Percentiles rank a stretch among this genome's conserved stretches.
Evolutionary conservation across 2,329 filamentous ascomycete genomes (phyloP).

Genomic region (Colletotrichum lindemuthianum): DNA sequence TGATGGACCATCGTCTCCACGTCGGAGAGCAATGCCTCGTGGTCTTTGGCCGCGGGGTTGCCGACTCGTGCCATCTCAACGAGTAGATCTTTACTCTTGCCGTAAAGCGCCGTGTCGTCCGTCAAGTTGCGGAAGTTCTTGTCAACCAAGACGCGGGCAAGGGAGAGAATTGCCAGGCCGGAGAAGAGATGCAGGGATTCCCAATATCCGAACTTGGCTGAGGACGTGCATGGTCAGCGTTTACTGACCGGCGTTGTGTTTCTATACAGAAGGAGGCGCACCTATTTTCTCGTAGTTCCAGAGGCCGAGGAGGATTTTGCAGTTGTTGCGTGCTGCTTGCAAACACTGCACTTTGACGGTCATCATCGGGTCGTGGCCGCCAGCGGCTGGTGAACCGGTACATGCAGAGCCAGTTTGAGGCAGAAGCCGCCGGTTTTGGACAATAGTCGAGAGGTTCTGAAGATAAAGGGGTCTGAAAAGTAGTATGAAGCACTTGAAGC

Average conservation of each 20-base stretch:
- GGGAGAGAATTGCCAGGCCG: conserved; percentile 35
- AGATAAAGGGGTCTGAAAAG: conserved; percentile 33
- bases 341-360: conserved; percentile 29
- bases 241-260: too few species aligned
- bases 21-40: conserved; percentile 32
- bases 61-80: conserved; percentile 33
- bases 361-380: neutral
- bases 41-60: conserved; percentile 33
- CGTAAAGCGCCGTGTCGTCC: conserved; percentile 24
- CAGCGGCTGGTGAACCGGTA: neutral
- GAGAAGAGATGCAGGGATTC: conserved; percentile 42
- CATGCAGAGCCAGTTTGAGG: neutral
- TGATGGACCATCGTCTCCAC: conserved; percentile 34
- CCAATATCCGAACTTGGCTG: conserved; percentile 41
- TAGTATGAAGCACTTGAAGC: conserved; percentile 29
- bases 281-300: conserved; percentile 32
- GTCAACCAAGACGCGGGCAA: conserved; percentile 23
- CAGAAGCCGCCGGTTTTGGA: neutral
- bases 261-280: neutral
- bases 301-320: conserved; percentile 30
- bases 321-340: conserved; percentile 30
- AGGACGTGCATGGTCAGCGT: too few species aligned
- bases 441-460: conserved; percentile 19
- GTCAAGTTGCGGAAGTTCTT: neutral
- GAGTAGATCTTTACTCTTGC: conserved; percentile 23